Base-by-base conservation (phyloP, 2,329 filamentous ascomycete species). In the Dothideomycetes sp. region DNA sequence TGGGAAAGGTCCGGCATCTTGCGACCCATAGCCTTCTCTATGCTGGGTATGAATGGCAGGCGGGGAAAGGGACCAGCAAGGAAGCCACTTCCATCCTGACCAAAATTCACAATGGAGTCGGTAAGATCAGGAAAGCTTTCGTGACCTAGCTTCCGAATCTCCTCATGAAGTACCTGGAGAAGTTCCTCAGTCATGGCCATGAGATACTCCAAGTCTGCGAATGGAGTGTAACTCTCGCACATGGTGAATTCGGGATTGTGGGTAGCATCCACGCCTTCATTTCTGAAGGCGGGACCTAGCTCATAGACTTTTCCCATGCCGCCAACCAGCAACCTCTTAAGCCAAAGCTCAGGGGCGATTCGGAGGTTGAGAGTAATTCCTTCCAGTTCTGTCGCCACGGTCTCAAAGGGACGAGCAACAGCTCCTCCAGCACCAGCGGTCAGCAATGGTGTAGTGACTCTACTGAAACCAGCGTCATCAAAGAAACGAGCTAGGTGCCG, bases 191-290 rank as follows among this genome's bases (percentile, higher is more conserved):
- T 96, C 56, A 79, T 75, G 15, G 61, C 56, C 54, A 94, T 87
- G 37, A 96, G 66, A 31, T 84, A 75, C 27, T 78, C 66, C 0
- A 95, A 71, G 47, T 81, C 83, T 44, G 81, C 78, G 53, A 88
- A 93, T 3, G 88, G 81, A 45, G 83, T 80, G 62, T 98, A 98
- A 63, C 94, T 96, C 63, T 98, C 91, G 67, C 89, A 96, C 44
- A 85, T 96, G 33, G 84, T 91, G 63, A 96, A 98, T 57, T 98
- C 91, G 0, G 91, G 89, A 55, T 98, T 98, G 58, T 98, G 91
- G 0, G 86, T 94, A 19, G 74, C 75, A 58, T 95, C 88, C 27
- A 94, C 61, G 1, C 73, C 72, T 65, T 98, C 91, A 57, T 98
- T 98, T 32, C 91, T 77, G 61, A 98, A 98, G 10, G 79, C 79